Evolutionary conservation across 306 rosid species (phyloP), one percentile per base, ranked within the genome.

Genomic region (Cucumis cinereus): DNA sequence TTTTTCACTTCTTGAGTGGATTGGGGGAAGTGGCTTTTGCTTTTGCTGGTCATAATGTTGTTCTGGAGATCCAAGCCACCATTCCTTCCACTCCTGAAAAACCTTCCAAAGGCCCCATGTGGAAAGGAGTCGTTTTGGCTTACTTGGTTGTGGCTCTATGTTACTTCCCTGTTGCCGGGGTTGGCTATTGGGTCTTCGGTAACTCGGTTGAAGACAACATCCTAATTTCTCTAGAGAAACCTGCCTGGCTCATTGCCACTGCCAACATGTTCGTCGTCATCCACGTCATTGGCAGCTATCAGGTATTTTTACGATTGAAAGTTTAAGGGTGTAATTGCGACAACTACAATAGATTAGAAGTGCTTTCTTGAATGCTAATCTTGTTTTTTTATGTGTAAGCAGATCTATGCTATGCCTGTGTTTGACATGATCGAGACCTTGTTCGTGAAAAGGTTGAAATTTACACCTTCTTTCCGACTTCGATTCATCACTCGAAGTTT

Each of bases 41-140:
- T 4, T 91, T 89, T 49, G 98, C 98, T 9, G 98, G 98, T 3
- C 98, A 93, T 83, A 93, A 85, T 24, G 93, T 93, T 45, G 98
- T 88, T 33, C 28, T 93, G 57, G 98, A 93, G 80, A 93, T 93
- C 79, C 97, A 93, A 71, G 97, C 97, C 55, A 93, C 98, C 7
- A 93, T 93, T 17, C 98, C 98, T 33, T 91, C 97, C 0, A 83
- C 96, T 0, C 87, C 89, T 0, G 92, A 93, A 15, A 82, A 78
- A 5, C 98, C 97, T 47, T 91, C 98, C 12, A 93, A 89, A 80
- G 89, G 79, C 19, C 92, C 98, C 2, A 89, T 93, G 98, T 93
- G 98, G 98, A 89, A 62, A 70, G 98, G 98, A 19, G 93, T 81
- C 1, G 0, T 89, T 4, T 84, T 86, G 38, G 96, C 98, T 5